Conservation (phyloP, 2,329 filamentous ascomycete genomes). For the Cryphonectria carpinicola region DNA sequence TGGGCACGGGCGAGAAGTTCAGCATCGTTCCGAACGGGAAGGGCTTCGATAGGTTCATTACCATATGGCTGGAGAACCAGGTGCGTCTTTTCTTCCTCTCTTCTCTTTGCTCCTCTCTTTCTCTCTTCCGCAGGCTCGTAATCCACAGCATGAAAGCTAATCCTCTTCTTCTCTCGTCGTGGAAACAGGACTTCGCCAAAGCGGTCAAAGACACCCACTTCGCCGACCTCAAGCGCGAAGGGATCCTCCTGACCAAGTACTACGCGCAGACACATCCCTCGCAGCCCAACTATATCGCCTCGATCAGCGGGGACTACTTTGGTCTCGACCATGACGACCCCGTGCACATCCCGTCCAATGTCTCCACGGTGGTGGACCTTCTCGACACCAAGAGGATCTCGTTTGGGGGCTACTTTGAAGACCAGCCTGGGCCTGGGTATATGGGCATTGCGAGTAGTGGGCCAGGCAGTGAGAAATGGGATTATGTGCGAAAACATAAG, state of each 20-base stretch:
- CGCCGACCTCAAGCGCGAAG: slow-evolving; percentile 45
- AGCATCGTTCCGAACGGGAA: slow-evolving; percentile 39
- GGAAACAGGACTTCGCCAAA: slow-evolving; percentile 47
- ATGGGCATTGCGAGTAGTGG: slow-evolving; percentile 45
- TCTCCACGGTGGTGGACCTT: slow-evolving; percentile 51
- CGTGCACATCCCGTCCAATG: slow-evolving; percentile 48
- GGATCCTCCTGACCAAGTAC: slow-evolving; percentile 54
- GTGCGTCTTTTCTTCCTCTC: slow-evolving; percentile 32
- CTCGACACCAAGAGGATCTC: slow-evolving; percentile 45
- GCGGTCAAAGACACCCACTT: slow-evolving; percentile 46
- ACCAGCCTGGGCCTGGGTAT: slow-evolving; percentile 49
- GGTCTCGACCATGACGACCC: slow-evolving; percentile 51
- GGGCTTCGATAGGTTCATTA: slow-evolving; percentile 48
- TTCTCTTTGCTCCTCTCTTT: too few species aligned
- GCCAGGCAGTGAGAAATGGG: slow-evolving; percentile 37
- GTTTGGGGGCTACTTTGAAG: slow-evolving; percentile 53
- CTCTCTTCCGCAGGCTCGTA: background rate
- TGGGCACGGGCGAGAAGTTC: slow-evolving; percentile 27
- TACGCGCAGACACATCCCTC: slow-evolving; percentile 72
- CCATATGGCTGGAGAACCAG: slow-evolving; percentile 51
- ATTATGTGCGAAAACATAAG: slow-evolving; percentile 50
- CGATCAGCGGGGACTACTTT: slow-evolving; percentile 69
- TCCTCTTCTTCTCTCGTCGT: background rate
- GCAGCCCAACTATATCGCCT: slow-evolving; percentile 75
- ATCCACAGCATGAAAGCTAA: background rate